Evolutionary conservation across 495 filamentous ascomycete species (phyloP), one percentile per base, ranked within the genome.

Genomic region (Aspergillus wentii): DNA sequence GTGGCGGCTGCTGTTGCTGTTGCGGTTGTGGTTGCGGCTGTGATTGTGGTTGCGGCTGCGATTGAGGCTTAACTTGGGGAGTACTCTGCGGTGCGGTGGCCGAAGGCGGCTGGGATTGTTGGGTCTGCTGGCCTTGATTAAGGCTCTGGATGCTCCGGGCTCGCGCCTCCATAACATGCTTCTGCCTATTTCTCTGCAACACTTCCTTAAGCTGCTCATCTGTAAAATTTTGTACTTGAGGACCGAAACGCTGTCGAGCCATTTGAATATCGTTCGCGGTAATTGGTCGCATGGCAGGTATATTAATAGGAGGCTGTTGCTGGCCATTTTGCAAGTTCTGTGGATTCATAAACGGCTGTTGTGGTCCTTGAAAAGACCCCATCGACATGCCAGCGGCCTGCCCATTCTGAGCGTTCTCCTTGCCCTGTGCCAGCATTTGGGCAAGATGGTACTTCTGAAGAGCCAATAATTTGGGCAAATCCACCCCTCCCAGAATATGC

Each of bases 371-470:
- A 38, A 51, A 55, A 19, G 52, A 44, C 9, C 16, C 15, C 34
- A 47, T 35, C 32, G 51, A 38, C 26, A 54, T 43, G 29, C 50
- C 57, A 33, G 48, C 45, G 18, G 39, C 41, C 32, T 62, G 60
- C 10, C 43, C 33, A 15, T 44, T 54, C 1, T 50, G 47, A 30
- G 26, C 44, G 28, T 17, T 29, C 10, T 56, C 53, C 23, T 57
- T 57, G 3, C 46, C 33, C 25, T 58, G 54, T n/a, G 52, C 38
- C 17, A 64, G 15, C 8, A 66, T 49, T 23, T 64, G 52, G 57
- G 70, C 49, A 60, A 82, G 51, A 35, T 86, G 81, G 16, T 68
- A 52, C 16, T 61, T 61, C 40, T 87, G 82, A 3, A 75, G 40
- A 9, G 51, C 54, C 39, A 72, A 54, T 3, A 88, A 40, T 30